Percentiles rank a stretch among this genome's conserved stretches.
Evolutionary conservation across 2,329 filamentous ascomycete species (phyloP).

Genomic region (Chrysoporthe cubensis): DNA sequence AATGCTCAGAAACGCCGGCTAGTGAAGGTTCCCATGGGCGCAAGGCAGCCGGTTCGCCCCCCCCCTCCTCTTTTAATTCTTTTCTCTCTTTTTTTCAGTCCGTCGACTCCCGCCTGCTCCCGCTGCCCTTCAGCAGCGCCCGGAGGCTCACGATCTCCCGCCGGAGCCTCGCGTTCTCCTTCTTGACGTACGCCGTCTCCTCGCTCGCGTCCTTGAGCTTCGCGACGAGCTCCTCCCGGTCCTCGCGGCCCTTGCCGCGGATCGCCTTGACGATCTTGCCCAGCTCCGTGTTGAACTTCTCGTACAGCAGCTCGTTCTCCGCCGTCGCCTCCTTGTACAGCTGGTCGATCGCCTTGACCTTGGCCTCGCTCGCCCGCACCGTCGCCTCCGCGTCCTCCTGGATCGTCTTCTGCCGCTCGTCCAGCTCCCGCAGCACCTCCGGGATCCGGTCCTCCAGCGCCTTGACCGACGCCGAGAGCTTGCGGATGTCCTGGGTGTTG

Average conservation of each 20-base stretch:
- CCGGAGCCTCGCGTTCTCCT: slow-evolving; percentile 83
- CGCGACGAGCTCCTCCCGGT: slow-evolving; percentile 75
- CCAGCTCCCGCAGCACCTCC: slow-evolving; percentile 60
- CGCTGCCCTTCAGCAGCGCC: slow-evolving; percentile 52
- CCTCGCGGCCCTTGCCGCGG: slow-evolving; percentile 72
- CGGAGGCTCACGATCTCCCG: slow-evolving; percentile 77
- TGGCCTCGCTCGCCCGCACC: slow-evolving; percentile 74
- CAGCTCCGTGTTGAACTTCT: slow-evolving; percentile 89
- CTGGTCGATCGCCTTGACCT: slow-evolving; percentile 82
- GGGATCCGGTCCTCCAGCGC: slow-evolving; percentile 71
- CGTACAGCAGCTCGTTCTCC: slow-evolving; percentile 92
- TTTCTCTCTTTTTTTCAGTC: background rate
- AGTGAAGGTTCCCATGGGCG: background rate
- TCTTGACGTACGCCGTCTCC: slow-evolving; percentile 76
- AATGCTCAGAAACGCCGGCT: background rate
- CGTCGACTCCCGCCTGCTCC: slow-evolving; percentile 13
- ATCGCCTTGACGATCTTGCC: slow-evolving; percentile 80
- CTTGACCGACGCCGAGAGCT: slow-evolving; percentile 61
- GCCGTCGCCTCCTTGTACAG: slow-evolving; percentile 85
- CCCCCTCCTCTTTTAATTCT: too few relatives aligned
- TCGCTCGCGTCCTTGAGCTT: slow-evolving; percentile 75
- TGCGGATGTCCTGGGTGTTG: slow-evolving; percentile 49
- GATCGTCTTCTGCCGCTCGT: slow-evolving; percentile 64
- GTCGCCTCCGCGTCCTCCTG: slow-evolving; percentile 73
- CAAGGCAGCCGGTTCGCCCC: background rate